Base-by-base conservation (phyloP, 2,329 filamentous ascomycete species). In the Fusarium verticillioides region DNA sequence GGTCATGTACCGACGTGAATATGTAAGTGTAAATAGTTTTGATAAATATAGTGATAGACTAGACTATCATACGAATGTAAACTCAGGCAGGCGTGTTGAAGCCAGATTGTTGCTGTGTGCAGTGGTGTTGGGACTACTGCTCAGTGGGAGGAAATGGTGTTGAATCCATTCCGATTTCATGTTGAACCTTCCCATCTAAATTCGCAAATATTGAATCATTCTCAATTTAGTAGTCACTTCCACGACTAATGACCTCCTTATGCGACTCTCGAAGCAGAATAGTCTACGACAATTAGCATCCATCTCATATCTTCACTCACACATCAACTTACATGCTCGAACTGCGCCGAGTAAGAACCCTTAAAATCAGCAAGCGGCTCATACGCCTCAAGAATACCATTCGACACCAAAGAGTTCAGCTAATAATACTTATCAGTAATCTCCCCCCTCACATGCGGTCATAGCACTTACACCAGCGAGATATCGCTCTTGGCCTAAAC, bases 301-400 rank as follows among this genome's bases (percentile, higher is more conserved):
- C 13, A 28, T 8, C 21, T 5, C 15, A 18, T 13, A 34, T 32
- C 19, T 3, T 15, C 4, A 16, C 1, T 13, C 13, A 9, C 5
- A 13, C 5, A 36, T 4, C 4, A 32, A 75, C 70, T 60, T 75
- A 85, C 83, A 78, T 87, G 90, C 81, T 92, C 90, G 77, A 89
- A 92, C 74, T 92, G 90, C 15, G 90, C 90, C 9, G 87, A 86
- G 77, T 91, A 91, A 4, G 89, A 91, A 4, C 89, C 90, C 70
- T 86, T 83, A 46, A 88, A 78, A 72, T 92, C 90, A 39, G 85
- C 81, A 32, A 92, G 81, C 4, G 90, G 90, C 19, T 81, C 81
- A 75, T 92, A 89, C 8, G 84, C 79, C 46, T 91, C 86, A 7
- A 92, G 82, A 26, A 92, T 84, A 2, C 88, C 90, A 59, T 87